Percentiles rank a stretch among this genome's conserved stretches.
Conservation (phyloP, 2,329 filamentous ascomycete genomes). For the Trichoderma sp. region DNA sequence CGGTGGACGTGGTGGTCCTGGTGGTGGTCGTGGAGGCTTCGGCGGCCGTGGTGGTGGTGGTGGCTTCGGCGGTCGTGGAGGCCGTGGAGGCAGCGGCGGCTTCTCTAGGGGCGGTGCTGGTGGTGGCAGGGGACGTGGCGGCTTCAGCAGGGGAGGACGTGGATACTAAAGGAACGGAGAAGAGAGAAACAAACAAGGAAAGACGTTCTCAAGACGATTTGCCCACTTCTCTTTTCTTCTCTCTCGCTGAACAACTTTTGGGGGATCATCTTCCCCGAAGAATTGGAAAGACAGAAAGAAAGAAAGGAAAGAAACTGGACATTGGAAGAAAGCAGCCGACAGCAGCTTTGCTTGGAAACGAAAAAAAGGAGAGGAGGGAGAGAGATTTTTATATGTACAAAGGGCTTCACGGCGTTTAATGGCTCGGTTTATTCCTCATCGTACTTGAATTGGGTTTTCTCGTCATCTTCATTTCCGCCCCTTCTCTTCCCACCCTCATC, state of each 20-base stretch:
- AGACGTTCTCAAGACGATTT: neutral
- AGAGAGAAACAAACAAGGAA: neutral
- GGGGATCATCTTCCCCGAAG: neutral
- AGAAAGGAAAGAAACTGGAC: neutral
- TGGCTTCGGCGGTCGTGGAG: conserved; percentile 37
- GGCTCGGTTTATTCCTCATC: conserved; percentile 19
- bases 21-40: conserved; percentile 37
- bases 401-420: conserved; percentile 21
- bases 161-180: neutral
- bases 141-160: conserved; percentile 31
- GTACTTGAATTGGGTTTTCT: conserved; percentile 14
- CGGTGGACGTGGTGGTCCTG: conserved; percentile 37
- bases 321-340: neutral
- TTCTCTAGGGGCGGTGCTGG: conserved; percentile 31
- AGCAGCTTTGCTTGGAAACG: neutral
- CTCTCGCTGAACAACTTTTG: neutral
- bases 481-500: neutral
- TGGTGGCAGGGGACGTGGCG: conserved; percentile 26
- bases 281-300: neutral
- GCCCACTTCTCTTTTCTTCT: neutral
- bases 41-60: conserved; percentile 27
- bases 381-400: conserved; percentile 17
- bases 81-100: conserved; percentile 35
- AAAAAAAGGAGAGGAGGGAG: neutral
- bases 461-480: neutral